phyloP scores from a whole-genome alignment of 352 stramenopile genomes.

The Phytophthora litchii region DNA sequence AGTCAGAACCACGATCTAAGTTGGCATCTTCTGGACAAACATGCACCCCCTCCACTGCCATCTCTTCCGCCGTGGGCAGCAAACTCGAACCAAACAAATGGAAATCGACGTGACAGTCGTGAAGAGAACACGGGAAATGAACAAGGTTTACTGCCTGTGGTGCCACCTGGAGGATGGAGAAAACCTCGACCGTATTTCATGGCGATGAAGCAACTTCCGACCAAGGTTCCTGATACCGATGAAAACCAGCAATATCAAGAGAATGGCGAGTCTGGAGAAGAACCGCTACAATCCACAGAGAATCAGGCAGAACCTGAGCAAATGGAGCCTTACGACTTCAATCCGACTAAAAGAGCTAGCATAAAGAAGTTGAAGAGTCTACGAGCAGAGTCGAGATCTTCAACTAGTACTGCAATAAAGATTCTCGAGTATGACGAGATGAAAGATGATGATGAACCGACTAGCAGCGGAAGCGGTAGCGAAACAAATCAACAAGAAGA shows the following conservation, averaged over 20 bases:
- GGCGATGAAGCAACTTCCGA: constrained; percentile 46
- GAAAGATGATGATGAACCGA: constrained; percentile 19
- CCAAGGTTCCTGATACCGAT: constrained; percentile 7
- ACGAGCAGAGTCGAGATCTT: background rate
- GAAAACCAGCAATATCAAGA: constrained; percentile 25
- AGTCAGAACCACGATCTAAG: constrained; percentile 11
- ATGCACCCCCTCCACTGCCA: constrained; percentile 42
- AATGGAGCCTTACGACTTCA: constrained; percentile 15
- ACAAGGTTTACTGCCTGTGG: background rate
- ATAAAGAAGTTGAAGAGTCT: constrained; percentile 1
- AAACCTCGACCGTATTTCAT: constrained; percentile 64
- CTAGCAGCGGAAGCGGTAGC: constrained; percentile 21
- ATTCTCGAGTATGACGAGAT: background rate
- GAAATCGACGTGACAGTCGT: constrained; percentile 8
- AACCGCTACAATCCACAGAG: constrained; percentile 1
- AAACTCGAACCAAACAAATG: constrained; percentile 2
- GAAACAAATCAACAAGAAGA: constrained; percentile 38
- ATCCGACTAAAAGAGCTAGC: constrained; percentile 5
- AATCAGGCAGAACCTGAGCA: constrained; percentile 28
- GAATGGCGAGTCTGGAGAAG: constrained; percentile 5
- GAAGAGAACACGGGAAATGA: constrained; percentile 23
- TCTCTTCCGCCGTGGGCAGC: constrained; percentile 56
- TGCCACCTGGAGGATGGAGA: constrained; percentile 35
- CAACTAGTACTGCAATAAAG: constrained; percentile 1
- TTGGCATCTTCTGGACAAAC: constrained; percentile 39